A percentile compares a stretch with the other conserved stretches of the same genome.
Conservation (phyloP, 768 basidiomycete genomes). For the Calocybe gangraenosa region DNA sequence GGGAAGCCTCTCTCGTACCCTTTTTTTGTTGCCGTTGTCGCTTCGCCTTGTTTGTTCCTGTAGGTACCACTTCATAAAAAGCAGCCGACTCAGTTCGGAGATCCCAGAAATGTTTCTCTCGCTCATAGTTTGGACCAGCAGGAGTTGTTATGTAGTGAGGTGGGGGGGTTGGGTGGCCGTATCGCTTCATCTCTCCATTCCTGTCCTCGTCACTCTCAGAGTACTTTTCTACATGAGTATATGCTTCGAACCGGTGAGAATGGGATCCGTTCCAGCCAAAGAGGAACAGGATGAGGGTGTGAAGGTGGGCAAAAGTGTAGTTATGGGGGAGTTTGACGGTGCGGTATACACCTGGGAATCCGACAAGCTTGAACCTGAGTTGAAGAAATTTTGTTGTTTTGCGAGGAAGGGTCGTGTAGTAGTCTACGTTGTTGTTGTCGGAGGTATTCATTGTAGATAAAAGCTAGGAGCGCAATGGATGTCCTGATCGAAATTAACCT, state of each 20-base stretch:
- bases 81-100: not conserved
- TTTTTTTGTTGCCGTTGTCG: not conserved
- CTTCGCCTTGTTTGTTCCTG: not conserved
- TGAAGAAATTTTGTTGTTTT: constrained; percentile 1
- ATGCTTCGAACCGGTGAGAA: not conserved
- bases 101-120: not conserved
- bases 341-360: constrained; percentile 8
- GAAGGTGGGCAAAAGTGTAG: constrained; percentile 15
- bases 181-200: constrained; percentile 1
- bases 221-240: constrained; percentile 6
- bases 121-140: not conserved
- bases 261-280: constrained; percentile 14
- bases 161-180: not conserved
- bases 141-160: not conserved
- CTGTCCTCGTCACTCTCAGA: not conserved
- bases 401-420: not conserved
- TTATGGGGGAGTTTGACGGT: constrained; percentile 9
- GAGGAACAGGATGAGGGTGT: constrained; percentile 11
- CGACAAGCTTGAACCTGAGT: not conserved
- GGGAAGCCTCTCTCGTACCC: too few species aligned
- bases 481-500: too few species aligned
- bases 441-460: too few species aligned
- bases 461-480: too few species aligned
- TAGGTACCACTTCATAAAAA: not conserved
- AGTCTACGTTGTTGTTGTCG: too few species aligned